Percentiles rank a stretch among this genome's conserved stretches.
These are phyloP conservation scores for Setaria viridis DNA, from an alignment of 202 grass and related monocot genomes.

Conservation along the genomic window DNA sequence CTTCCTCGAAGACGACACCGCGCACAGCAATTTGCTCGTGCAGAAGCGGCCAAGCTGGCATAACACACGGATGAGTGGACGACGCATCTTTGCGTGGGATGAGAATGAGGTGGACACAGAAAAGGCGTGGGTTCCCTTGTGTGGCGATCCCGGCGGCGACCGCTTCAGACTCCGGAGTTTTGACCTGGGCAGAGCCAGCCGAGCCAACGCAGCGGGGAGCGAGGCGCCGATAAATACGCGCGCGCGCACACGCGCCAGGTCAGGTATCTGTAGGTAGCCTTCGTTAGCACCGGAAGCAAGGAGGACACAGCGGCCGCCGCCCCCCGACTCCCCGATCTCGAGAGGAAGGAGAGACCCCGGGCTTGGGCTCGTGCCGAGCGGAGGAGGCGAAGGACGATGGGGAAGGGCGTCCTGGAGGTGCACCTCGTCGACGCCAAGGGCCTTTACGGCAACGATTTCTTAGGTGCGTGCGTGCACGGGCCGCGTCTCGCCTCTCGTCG, in stretches of 20 bases:
- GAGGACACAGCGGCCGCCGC: not conserved
- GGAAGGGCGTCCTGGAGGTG: conserved; percentile 70
- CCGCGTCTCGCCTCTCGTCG: not conserved
- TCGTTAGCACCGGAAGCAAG: not conserved
- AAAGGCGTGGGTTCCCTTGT: not conserved
- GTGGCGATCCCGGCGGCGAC: not conserved
- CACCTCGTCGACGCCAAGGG: conserved; percentile 79
- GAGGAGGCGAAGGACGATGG: conserved; percentile 43
- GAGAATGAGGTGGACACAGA: too few relatives aligned
- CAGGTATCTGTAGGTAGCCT: not conserved
- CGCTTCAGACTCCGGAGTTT: conserved; percentile 2
- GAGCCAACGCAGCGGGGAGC: not conserved
- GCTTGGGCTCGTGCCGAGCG: not conserved
- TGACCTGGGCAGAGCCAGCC: conserved; percentile 12
- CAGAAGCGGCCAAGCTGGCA: not conserved
- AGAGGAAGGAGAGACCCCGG: not conserved
- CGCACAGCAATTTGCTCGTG: not conserved
- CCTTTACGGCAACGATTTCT: conserved; percentile 65
- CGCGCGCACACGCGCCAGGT: not conserved
- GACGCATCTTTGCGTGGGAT: not conserved
- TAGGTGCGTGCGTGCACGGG: conserved; percentile 48
- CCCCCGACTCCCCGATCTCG: not conserved
- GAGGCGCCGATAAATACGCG: not conserved
- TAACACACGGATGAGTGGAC: not conserved
- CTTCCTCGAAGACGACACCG: not conserved